Conservation (phyloP, 1,139 yeast genomes). For the Scheffersomyces titani region DNA sequence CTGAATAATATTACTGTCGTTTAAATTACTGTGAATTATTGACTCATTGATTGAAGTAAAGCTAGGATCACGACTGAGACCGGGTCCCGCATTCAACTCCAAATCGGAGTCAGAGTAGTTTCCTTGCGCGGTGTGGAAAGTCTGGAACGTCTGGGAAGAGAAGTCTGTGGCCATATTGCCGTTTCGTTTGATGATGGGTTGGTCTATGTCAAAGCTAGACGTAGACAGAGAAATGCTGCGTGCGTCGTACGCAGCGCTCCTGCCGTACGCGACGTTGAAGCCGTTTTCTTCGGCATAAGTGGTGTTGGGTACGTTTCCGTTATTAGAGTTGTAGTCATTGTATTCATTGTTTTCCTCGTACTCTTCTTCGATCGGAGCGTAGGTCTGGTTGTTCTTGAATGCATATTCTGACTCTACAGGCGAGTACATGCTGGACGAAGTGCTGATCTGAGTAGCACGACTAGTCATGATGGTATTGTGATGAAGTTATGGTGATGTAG, state of each 20-base stretch:
- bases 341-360: conserved; percentile 11
- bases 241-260: not conserved
- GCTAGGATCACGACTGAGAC: conserved; percentile 25
- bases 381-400: conserved; percentile 9
- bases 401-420: conserved; percentile 21
- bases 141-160: conserved; percentile 13
- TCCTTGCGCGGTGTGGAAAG: conserved; percentile 27
- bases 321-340: conserved; percentile 2
- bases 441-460: conserved; percentile 15
- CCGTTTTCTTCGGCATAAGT: not conserved
- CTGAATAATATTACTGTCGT: not conserved
- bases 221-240: not conserved
- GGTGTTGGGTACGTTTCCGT: not conserved
- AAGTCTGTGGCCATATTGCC: conserved; percentile 13
- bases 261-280: not conserved
- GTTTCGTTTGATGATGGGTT: not conserved
- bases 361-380: conserved; percentile 13
- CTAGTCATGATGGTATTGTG: not conserved
- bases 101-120: not conserved
- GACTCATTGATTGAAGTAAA: conserved; percentile 4
- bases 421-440: conserved; percentile 38
- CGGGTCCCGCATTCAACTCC: conserved; percentile 5
- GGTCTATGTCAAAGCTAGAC: not conserved
- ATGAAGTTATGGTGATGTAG: not conserved
- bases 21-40: conserved; percentile 3